Conservation (phyloP, 805 yeast genomes). For the Scheffersomyces amazonensis region DNA sequence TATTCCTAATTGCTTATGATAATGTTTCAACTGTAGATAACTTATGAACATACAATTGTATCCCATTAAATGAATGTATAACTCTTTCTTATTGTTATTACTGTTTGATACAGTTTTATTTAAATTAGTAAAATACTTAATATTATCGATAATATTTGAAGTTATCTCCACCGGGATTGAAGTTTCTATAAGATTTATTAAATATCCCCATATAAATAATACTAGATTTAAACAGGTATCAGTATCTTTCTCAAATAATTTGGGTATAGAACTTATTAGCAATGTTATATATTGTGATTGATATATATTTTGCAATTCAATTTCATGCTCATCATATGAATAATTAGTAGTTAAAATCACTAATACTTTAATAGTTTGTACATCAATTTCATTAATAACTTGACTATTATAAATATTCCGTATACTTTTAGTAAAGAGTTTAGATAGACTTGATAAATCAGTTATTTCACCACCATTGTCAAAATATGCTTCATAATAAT, state of each 20-base stretch:
- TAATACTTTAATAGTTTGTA: constrained; percentile 1
- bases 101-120: too few species aligned
- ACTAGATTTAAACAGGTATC: background rate
- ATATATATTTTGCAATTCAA: background rate
- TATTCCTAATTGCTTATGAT: constrained; percentile 2
- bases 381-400: background rate
- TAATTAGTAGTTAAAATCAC: constrained; percentile 3
- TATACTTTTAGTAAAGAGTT: background rate
- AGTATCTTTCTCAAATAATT: background rate
- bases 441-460: background rate
- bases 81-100: constrained; percentile 6
- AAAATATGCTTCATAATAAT: background rate
- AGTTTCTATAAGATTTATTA: constrained; percentile 10
- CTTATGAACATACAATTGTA: constrained; percentile 12
- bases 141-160: background rate
- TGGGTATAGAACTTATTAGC: background rate
- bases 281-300: background rate
- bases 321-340: background rate
- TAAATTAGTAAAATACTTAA: too few species aligned
- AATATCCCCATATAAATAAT: constrained; percentile 12
- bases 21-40: constrained; percentile 4
- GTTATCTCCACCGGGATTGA: background rate
- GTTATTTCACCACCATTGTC: background rate
- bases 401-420: background rate
- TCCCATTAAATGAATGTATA: constrained; percentile 12